Evolutionary conservation across 768 basidiomycete genomes (phyloP).

Genomic region (Tylopilus rubrobrunneus): DNA sequence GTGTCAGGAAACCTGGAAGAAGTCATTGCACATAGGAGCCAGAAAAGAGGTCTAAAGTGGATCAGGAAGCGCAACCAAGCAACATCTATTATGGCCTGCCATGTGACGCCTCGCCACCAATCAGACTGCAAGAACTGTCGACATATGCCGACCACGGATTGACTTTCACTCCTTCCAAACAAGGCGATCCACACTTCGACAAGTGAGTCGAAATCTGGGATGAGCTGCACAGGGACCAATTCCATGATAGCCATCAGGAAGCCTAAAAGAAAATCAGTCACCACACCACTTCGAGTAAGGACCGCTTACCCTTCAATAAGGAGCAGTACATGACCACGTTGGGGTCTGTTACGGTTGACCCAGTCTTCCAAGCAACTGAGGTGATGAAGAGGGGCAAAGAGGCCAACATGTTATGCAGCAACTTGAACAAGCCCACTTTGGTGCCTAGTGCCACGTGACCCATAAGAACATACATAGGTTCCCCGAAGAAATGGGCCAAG

Average conservation of each 20-base stretch:
- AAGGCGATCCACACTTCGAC: conserved; percentile 77
- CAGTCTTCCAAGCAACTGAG: conserved; percentile 62
- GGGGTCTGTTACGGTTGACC: conserved; percentile 65
- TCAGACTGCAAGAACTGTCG: conserved; percentile 82
- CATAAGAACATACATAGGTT: conserved; percentile 57
- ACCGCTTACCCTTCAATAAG: conserved; percentile 70
- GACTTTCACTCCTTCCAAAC: conserved; percentile 66
- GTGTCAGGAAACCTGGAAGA: conserved; percentile 74
- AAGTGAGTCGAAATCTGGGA: conserved; percentile 68
- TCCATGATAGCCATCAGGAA: conserved; percentile 74
- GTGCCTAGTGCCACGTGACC: conserved; percentile 51
- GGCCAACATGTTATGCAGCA: conserved; percentile 57
- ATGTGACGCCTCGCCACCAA: conserved; percentile 60
- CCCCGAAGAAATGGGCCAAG: conserved; percentile 21
- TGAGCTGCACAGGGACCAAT: conserved; percentile 68
- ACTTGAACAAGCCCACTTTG: conserved; percentile 55
- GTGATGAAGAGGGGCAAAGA: conserved; percentile 76
- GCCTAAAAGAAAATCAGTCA: conserved; percentile 41
- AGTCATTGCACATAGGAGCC: conserved; percentile 73
- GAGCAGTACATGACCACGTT: conserved; percentile 79
- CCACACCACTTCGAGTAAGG: background rate
- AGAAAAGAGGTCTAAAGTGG: conserved; percentile 64
- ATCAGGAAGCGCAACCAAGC: conserved; percentile 81
- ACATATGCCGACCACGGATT: conserved; percentile 64
- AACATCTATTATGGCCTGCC: conserved; percentile 80